Evolutionary conservation across 805 yeast genomes (phyloP).

Genomic region (Cyberlindnera xishuangbannaensis): DNA sequence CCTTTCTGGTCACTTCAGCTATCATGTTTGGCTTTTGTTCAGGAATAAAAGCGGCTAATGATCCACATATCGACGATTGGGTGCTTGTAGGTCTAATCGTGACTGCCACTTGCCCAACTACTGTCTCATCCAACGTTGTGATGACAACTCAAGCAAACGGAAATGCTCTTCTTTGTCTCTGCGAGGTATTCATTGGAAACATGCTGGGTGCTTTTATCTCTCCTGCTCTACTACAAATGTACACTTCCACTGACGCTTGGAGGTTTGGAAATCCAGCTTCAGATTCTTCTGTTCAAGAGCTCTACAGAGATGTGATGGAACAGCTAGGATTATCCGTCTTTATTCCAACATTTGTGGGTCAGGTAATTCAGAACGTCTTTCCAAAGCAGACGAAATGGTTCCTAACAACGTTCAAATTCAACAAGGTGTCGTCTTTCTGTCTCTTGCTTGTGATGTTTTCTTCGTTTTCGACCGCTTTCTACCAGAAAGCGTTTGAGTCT

Average conservation of each 20-base stretch:
- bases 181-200: conserved; percentile 85
- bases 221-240: conserved; percentile 80
- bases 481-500: conserved; percentile 69
- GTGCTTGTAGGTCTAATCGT: conserved; percentile 75
- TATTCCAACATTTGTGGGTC: conserved; percentile 86
- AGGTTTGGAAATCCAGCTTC: conserved; percentile 75
- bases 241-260: conserved; percentile 48
- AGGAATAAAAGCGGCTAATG: conserved; percentile 56
- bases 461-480: conserved; percentile 83
- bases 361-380: conserved; percentile 63
- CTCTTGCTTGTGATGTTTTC: conserved; percentile 70
- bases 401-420: conserved; percentile 49
- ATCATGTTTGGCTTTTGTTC: conserved; percentile 68
- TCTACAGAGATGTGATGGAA: conserved; percentile 77
- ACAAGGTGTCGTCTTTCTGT: conserved; percentile 76
- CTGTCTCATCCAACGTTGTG: conserved; percentile 86
- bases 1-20: conserved; percentile 66
- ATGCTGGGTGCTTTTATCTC: conserved; percentile 81
- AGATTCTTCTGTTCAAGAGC: conserved; percentile 43
- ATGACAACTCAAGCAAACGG: conserved; percentile 88
- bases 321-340: conserved; percentile 82
- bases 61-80: conserved; percentile 64
- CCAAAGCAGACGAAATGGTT: conserved; percentile 62
- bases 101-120: conserved; percentile 86
- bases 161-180: conserved; percentile 67